Base-by-base conservation (phyloP, 2,329 filamentous ascomycete species). In the Aspergillus aculeatinus region DNA sequence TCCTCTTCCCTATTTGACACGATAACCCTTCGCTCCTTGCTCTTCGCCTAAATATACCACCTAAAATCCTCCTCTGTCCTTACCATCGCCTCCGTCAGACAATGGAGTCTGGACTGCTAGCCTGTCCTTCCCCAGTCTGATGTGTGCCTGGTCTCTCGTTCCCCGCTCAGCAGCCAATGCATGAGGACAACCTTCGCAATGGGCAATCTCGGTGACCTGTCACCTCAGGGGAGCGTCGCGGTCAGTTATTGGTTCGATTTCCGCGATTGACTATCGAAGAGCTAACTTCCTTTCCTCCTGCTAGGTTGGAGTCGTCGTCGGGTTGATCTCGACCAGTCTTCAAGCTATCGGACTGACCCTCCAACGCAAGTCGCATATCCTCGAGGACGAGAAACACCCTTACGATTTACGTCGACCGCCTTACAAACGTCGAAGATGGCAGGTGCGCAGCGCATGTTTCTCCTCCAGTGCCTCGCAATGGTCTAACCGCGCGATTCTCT, bases 341-440 rank as follows among this genome's bases (percentile, higher is more conserved):
- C 95, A 99, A 77, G 96, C 93, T 75, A 83, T 99, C 70, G 95
- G 95, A 67, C 85, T 99, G 65, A 99, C 95, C 33, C 84, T 99
- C 27, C 95, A 99, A 79, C 91, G 95, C 75, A 98, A 99, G 79
- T 98, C 95, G 65, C 95, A 99, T 79, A 89, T 99, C 67, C 87
- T 98, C 72, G 95, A 99, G 81, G 95, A 99, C 80, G 92, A 96
- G 80, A 96, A 96, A 77, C 86, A 87, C 55, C 81, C 83, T 31
- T 89, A 91, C 74, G 87, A 95, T 77, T 81, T 88, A 61, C 88
- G 90, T 67, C 85, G 94, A 63, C 94, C 95, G 49, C 92, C 95
- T 4, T 96, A 97, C 78, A 89, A 89, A 72, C 86, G 95, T 71
- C 86, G 93, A 70, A 85, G 92, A 83, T 99, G 95, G 95, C 95